Percentiles rank a stretch among this genome's conserved stretches.
Evolutionary conservation across 2,329 filamentous ascomycete genomes (phyloP).

Genomic region (Chalaropsis ovoidea): DNA sequence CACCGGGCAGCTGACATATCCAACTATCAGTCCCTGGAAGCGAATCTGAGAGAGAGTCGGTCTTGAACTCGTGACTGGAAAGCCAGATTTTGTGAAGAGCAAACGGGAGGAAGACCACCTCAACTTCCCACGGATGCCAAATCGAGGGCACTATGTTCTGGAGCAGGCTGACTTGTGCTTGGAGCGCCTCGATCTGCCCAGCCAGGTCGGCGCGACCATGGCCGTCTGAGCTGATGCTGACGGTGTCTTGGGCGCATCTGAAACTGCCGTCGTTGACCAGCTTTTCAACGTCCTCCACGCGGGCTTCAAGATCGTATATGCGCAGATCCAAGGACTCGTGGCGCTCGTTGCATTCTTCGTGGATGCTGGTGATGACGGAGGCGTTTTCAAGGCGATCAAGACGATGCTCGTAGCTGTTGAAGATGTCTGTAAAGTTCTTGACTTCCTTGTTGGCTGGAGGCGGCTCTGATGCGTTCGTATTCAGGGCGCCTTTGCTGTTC

Average conservation of each 20-base stretch:
- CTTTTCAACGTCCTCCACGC: constrained; percentile 49
- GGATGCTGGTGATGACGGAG: constrained; percentile 51
- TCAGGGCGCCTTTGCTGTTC: neutral
- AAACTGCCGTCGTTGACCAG: constrained; percentile 36
- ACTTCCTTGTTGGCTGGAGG: constrained; percentile 32
- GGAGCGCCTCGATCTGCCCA: constrained; percentile 42
- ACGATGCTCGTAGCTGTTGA: constrained; percentile 53
- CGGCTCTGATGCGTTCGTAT: neutral
- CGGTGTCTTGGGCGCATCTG: constrained; percentile 35
- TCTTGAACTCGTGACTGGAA: constrained; percentile 40
- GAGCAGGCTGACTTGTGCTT: constrained; percentile 44
- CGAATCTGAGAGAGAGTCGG: constrained; percentile 30
- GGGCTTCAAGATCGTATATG: constrained; percentile 57
- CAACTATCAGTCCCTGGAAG: constrained; percentile 40
- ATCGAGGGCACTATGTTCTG: constrained; percentile 47
- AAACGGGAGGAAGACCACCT: constrained; percentile 68
- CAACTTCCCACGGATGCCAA: constrained; percentile 58
- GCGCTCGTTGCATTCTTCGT: constrained; percentile 59
- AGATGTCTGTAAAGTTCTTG: constrained; percentile 41
- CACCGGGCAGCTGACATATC: constrained; percentile 42
- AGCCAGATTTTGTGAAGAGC: constrained; percentile 48
- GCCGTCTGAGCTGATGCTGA: constrained; percentile 37
- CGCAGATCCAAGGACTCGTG: constrained; percentile 58
- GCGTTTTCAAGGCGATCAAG: constrained; percentile 59
- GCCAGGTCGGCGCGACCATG: constrained; percentile 39